Conservation (phyloP, 306 rosid genomes). For the Vigna hirtella region DNA sequence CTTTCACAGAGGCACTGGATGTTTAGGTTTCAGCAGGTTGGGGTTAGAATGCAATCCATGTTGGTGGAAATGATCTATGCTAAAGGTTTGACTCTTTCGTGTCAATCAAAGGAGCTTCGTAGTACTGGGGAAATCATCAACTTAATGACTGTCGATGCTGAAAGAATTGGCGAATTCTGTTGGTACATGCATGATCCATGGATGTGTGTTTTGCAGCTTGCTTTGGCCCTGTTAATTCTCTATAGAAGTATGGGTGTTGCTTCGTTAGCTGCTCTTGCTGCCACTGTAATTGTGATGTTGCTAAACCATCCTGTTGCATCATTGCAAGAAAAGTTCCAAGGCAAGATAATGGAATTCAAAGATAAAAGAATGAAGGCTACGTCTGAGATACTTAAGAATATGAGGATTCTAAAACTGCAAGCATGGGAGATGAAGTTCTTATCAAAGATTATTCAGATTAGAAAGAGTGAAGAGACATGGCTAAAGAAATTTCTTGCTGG, state of each 20-base stretch:
- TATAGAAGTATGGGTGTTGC: slow-evolving; percentile 79
- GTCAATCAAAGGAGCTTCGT: slow-evolving; percentile 63
- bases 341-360: slow-evolving; percentile 83
- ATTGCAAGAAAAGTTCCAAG: slow-evolving; percentile 71
- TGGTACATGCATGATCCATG: slow-evolving; percentile 83
- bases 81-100: slow-evolving; percentile 74
- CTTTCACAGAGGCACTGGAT: slow-evolving; percentile 70
- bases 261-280: slow-evolving; percentile 68
- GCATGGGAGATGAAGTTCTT: slow-evolving; percentile 96
- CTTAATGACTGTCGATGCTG: slow-evolving; percentile 88
- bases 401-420: slow-evolving; percentile 90
- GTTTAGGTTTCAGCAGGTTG: slow-evolving; percentile 69
- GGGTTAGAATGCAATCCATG: slow-evolving; percentile 64
- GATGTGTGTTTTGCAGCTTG: slow-evolving; percentile 70
- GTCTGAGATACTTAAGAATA: slow-evolving; percentile 77
- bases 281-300: slow-evolving; percentile 72
- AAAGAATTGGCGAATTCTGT: slow-evolving; percentile 68
- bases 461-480: slow-evolving; percentile 69
- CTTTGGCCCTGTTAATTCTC: slow-evolving; percentile 70
- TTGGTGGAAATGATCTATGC: slow-evolving; percentile 68
- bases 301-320: slow-evolving; percentile 72
- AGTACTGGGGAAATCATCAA: slow-evolving; percentile 83
- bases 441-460: slow-evolving; percentile 61
- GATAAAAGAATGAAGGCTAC: slow-evolving; percentile 87
- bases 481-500: slow-evolving; percentile 64